Percentiles rank a stretch among this genome's conserved stretches.
Conservation (phyloP, 306 rosid genomes). For the Fragaria nilgerrensis region DNA sequence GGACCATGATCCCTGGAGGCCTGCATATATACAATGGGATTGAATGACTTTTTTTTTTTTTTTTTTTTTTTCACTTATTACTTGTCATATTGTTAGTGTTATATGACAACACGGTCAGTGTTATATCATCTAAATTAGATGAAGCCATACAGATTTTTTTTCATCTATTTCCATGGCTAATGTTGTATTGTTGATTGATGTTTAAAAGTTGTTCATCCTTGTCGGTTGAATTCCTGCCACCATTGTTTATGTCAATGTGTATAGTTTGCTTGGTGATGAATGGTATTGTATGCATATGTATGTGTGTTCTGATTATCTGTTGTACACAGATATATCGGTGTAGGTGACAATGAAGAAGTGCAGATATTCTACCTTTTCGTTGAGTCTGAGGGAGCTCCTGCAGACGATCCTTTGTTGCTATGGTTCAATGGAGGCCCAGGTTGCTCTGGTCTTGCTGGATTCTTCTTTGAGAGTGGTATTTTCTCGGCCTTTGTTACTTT, state of each 20-base stretch:
- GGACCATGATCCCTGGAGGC: not conserved
- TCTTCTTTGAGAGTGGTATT: conserved; percentile 24
- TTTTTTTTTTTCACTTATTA: too few species aligned
- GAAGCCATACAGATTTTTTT: not conserved
- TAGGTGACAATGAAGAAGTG: conserved; percentile 18
- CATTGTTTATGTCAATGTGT: not conserved
- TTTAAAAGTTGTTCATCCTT: not conserved
- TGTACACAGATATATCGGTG: conserved; percentile 14
- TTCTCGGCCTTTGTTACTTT: not conserved
- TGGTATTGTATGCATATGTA: not conserved
- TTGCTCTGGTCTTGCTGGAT: conserved; percentile 10
- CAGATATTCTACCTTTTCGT: conserved; percentile 17
- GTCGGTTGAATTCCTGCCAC: not conserved
- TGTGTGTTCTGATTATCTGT: not conserved
- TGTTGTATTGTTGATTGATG: not conserved
- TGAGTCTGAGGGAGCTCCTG: conserved; percentile 13
- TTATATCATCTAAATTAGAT: not conserved
- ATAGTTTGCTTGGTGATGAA: not conserved
- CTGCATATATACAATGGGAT: not conserved
- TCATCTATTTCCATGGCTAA: not conserved
- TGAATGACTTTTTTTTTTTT: not conserved
- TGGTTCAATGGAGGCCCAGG: conserved; percentile 23
- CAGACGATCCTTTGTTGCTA: conserved; percentile 14
- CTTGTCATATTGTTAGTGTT: too few species aligned
- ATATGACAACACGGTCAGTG: not conserved